These are phyloP conservation scores for Alloascoidea africana DNA, from an alignment of 805 yeast genomes.

Conservation along the genomic window DNA sequence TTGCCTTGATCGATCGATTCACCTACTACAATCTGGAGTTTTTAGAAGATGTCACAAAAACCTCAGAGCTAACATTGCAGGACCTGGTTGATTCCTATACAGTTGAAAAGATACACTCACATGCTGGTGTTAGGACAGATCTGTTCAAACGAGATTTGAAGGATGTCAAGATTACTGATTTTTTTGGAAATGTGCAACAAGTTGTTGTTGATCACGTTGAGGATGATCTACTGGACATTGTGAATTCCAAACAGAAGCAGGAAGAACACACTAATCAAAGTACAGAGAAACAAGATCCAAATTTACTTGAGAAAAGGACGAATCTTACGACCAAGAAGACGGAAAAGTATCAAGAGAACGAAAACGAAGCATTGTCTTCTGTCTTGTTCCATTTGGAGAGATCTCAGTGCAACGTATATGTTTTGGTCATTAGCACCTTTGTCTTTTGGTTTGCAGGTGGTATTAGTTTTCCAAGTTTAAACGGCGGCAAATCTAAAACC, in stretches of 20 bases:
- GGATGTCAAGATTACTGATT: conserved; percentile 75
- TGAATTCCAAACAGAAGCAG: neutral
- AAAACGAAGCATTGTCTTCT: neutral
- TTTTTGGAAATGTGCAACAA: conserved; percentile 84
- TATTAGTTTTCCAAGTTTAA: too few relatives aligned
- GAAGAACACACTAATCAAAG: neutral
- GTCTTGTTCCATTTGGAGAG: neutral
- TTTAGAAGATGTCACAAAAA: conserved; percentile 51
- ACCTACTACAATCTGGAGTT: conserved; percentile 85
- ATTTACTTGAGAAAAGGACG: neutral
- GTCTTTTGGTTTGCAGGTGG: neutral
- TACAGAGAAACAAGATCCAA: neutral
- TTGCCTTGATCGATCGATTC: conserved; percentile 93
- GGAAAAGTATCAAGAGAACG: neutral
- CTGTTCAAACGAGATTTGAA: conserved; percentile 48
- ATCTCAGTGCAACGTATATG: neutral
- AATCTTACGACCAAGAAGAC: neutral
- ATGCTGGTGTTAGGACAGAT: conserved; percentile 87
- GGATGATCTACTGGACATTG: conserved; percentile 16
- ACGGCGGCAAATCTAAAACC: too few relatives aligned
- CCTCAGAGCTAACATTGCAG: conserved; percentile 59
- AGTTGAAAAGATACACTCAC: conserved; percentile 74
- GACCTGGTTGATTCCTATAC: conserved; percentile 79
- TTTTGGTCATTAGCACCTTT: neutral
- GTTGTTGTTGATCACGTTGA: conserved; percentile 51